phyloP scores from a whole-genome alignment of 2,329 filamentous ascomycete species.

The Diplodia intermedia region DNA sequence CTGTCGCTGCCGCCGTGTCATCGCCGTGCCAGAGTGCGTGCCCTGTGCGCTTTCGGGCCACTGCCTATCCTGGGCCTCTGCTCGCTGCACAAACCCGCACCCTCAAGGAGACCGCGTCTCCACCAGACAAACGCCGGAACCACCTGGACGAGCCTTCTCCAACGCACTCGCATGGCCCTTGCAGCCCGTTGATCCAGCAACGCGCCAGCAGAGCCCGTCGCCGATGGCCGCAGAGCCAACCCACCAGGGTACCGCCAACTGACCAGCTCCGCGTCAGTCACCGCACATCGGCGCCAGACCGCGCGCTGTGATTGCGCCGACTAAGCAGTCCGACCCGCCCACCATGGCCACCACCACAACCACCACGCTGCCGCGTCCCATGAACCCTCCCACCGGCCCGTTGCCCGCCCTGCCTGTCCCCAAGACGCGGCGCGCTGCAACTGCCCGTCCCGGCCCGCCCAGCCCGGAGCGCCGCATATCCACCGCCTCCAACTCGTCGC shows the following conservation, averaged over 20 bases:
- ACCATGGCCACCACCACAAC: conserved; percentile 40
- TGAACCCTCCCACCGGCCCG: conserved; percentile 73
- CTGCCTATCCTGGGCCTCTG: conserved; percentile 1
- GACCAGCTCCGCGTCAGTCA: conserved; percentile 11
- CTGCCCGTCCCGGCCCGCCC: conserved; percentile 61
- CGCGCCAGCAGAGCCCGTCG: conserved; percentile 3
- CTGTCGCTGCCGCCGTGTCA: conserved; percentile 26
- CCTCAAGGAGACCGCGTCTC: conserved; percentile 18
- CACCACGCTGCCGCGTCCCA: conserved; percentile 68
- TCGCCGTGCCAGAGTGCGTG: conserved; percentile 16
- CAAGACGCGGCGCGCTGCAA: conserved; percentile 64
- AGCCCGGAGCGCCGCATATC: conserved; percentile 34
- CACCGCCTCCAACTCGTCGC: conserved; percentile 12
- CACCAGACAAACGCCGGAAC: conserved; percentile 11
- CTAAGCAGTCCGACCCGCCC: conserved; percentile 16
- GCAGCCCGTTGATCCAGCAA: conserved; percentile 28
- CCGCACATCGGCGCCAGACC: conserved; percentile 25
- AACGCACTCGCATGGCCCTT: conserved; percentile 17
- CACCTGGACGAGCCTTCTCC: conserved; percentile 8
- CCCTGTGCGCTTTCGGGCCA: conserved; percentile 23
- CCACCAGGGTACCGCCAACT: conserved; percentile 2
- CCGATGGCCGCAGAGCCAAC: not conserved
- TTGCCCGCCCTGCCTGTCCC: conserved; percentile 75
- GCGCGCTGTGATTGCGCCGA: conserved; percentile 28
- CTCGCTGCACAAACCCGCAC: not conserved